Percentiles rank a stretch among this genome's conserved stretches.
Evolutionary conservation across 2,329 filamentous ascomycete species (phyloP).

Genomic region (Kalaharituber pfeilii): DNA sequence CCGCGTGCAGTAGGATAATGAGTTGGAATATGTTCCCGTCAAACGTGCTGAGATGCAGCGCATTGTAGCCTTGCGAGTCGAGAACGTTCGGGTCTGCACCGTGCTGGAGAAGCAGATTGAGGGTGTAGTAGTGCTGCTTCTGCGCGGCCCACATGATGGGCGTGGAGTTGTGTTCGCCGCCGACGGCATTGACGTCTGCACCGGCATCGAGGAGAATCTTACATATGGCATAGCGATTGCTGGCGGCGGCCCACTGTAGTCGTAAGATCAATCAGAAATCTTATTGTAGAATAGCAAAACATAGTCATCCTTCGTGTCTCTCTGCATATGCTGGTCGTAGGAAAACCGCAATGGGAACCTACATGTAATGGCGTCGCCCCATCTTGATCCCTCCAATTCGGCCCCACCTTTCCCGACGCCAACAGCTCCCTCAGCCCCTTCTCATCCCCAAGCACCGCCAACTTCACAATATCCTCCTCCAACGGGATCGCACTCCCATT

Average conservation of each 20-base stretch:
- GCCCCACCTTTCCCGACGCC: slow-evolving; percentile 62
- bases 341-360: slow-evolving; percentile 27
- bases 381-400: slow-evolving; percentile 71
- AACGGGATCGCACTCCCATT: not conserved
- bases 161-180: slow-evolving; percentile 86
- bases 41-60: slow-evolving; percentile 89
- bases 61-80: slow-evolving; percentile 94
- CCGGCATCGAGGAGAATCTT: slow-evolving; percentile 76
- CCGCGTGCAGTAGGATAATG: slow-evolving; percentile 78
- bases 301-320: no score
- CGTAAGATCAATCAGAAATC: slow-evolving; percentile 10
- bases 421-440: slow-evolving; percentile 77
- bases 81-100: slow-evolving; percentile 85
- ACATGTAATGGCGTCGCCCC: slow-evolving; percentile 94
- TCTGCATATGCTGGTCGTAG: not conserved
- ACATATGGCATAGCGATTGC: slow-evolving; percentile 95
- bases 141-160: slow-evolving; percentile 95
- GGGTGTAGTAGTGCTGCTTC: slow-evolving; percentile 88
- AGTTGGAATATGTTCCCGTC: slow-evolving; percentile 89
- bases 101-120: slow-evolving; percentile 76
- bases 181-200: slow-evolving; percentile 85
- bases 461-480: slow-evolving; percentile 81
- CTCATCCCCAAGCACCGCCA: slow-evolving; percentile 76
- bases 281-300: not conserved
- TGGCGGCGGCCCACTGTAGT: slow-evolving; percentile 86